A percentile compares a stretch with the other conserved stretches of the same genome.
phyloP scores from a whole-genome alignment of 352 stramenopile genomes.

The Albugo laibachii region DNA sequence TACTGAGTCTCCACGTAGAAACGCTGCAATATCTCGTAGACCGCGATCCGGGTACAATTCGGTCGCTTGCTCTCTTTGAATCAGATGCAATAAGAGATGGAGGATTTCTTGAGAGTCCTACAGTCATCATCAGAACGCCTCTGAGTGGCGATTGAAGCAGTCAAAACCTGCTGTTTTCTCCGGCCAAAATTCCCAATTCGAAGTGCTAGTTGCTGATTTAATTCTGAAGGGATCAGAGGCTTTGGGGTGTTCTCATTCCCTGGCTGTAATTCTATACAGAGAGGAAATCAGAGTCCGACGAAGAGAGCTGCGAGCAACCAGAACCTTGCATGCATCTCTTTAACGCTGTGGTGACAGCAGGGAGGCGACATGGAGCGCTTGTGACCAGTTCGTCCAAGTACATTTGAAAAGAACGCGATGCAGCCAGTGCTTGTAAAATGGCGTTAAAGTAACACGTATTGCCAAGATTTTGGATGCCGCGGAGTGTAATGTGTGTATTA shows the following conservation, averaged over 20 bases:
- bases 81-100: constrained; percentile 68
- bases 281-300: not conserved
- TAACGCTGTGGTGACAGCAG: constrained; percentile 17
- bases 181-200: no score
- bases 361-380: constrained; percentile 22
- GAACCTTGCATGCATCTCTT: constrained; percentile 45
- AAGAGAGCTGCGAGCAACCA: not conserved
- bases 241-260: no score
- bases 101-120: constrained; percentile 72
- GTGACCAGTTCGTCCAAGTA: constrained; percentile 45
- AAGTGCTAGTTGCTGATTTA: no score
- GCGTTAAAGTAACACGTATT: constrained; percentile 85
- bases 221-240: no score
- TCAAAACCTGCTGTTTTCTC: no score
- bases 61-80: constrained; percentile 38
- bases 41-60: constrained; percentile 29
- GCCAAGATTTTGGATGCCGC: constrained; percentile 74
- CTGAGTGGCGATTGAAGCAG: no score
- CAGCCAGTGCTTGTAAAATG: constrained; percentile 66
- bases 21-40: constrained; percentile 20
- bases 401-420: constrained; percentile 39
- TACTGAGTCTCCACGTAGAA: constrained; percentile 5
- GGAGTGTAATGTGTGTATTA: constrained; percentile 11
- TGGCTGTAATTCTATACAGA: no score
- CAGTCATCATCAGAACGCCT: not conserved